A percentile compares a stretch with the other conserved stretches of the same genome.
Conservation (phyloP, 805 yeast species). For the Sugiyamaella chiloensis region DNA sequence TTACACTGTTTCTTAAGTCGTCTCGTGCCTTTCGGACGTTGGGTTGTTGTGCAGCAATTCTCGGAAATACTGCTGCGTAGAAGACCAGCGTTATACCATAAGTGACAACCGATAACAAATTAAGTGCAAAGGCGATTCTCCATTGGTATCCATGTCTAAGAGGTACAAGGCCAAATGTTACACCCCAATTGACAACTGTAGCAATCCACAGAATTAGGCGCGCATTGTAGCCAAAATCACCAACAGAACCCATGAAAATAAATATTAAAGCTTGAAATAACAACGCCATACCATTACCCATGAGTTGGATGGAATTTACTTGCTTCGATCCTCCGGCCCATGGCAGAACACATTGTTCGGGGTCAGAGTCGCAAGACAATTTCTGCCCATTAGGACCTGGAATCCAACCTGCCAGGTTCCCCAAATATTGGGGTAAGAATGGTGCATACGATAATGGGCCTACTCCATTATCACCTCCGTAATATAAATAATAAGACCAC, state of each 20-base stretch:
- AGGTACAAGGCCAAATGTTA: conserved; percentile 15
- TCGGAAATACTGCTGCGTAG: conserved; percentile 19
- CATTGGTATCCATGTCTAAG: conserved; percentile 12
- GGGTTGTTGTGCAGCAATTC: conserved; percentile 19
- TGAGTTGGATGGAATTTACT: conserved; percentile 14
- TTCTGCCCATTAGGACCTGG: conserved; percentile 16
- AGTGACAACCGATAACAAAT: conserved; percentile 10
- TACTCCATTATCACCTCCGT: conserved; percentile 20
- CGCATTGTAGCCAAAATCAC: conserved; percentile 17
- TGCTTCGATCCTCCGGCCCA: conserved; percentile 17
- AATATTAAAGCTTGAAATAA: conserved; percentile 17
- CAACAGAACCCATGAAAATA: conserved; percentile 19
- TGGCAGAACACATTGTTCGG: conserved; percentile 15
- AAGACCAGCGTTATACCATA: conserved; percentile 17
- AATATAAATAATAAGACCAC: conserved; percentile 16
- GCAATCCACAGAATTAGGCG: conserved; percentile 13
- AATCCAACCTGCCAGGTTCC: conserved; percentile 14
- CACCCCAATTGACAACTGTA: conserved; percentile 17
- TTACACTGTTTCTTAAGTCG: conserved; percentile 12
- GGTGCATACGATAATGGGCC: conserved; percentile 19
- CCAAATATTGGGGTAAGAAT: conserved; percentile 16
- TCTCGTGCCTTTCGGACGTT: conserved; percentile 16
- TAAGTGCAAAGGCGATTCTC: conserved; percentile 14
- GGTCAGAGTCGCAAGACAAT: conserved; percentile 7
- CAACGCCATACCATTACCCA: conserved; percentile 18